Base-by-base conservation (phyloP, 2,329 filamentous ascomycete genomes). In the Cordyceps pruinosa region DNA sequence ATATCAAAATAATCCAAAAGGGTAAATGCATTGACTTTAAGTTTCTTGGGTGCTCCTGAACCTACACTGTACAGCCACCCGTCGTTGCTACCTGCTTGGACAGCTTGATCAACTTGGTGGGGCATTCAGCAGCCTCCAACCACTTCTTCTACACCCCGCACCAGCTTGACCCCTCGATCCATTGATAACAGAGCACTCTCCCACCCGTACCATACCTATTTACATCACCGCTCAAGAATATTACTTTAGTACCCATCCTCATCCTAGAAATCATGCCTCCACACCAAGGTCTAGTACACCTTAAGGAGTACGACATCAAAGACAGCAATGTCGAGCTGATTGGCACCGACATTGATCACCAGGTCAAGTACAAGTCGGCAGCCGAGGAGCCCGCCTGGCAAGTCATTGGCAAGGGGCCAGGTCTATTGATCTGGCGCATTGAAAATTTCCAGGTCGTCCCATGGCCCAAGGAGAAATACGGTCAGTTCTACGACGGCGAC, bases 301-400 rank as follows among this genome's bases (percentile, higher is more conserved):
- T 71, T 26, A 81, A 83, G 64, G 77, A 86, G 66, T 86, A 87
- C 66, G 81, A 88, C 67, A 80, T 87, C 72, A 80, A 84, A 63
- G 83, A 87, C 67, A 85, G 80, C 72, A 88, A 88, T 65, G 81
- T 87, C 57, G 83, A 85, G 69, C 75, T 87, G 56, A 82, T 88
- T 58, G 81, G 82, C 58, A 78, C 77, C 55, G 77, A 82, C 60
- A 77, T 88, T 60, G 85, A 88, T 71, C 85, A 87, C 71, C 77
- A 78, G 59, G 80, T 88, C 65, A 88, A 88, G 66, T 81, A 86
- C 75, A 81, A 81, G 59, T 87, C 84, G 12, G 85, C 85, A 3
- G 69, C 75, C 9, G 80, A 80, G 6, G 85, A 88, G 62, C 85
- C 85, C 0, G 85, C 85, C 9, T 88, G 85, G 85, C 82, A 85